Base-by-base conservation (phyloP, 2,329 filamentous ascomycete genomes). In the Didymella arachidicola region DNA sequence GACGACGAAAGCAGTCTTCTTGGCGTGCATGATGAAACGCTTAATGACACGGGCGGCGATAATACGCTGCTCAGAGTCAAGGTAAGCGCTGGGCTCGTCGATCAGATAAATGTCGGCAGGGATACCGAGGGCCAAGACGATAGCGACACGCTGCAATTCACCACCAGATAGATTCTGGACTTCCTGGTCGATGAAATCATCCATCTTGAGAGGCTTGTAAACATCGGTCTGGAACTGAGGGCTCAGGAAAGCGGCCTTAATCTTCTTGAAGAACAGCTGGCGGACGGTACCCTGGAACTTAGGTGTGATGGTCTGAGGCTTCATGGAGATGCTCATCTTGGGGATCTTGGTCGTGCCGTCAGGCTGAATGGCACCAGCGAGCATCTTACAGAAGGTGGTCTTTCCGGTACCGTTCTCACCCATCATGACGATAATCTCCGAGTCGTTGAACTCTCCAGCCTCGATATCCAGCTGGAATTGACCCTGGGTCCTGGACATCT, bases 141-240 rank as follows among this genome's bases (percentile, higher is more conserved):
- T 98, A 78, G 94, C 94, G 50, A 99, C 96, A 87, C 96, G 93
- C 81, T 99, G 95, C 84, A 99, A 84, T 88, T 99, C 95, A 91
- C 95, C 95, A 86, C 95, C 95, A 54, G 95, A 99, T 77, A 99
- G 82, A 80, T 98, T 97, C 84, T 97, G 96, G 68, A 99, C 95
- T 82, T 99, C 96, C 80, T 99, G 95, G 77, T 99, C 95, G 74
- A 99, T 98, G 80, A 99, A 99, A 77, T 98, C 95, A 51, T 99
- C 95, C 61, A 99, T 88, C 83, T 96, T 97, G 61, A 99, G 87
- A n/a, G 96, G 95, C 84, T 98, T 98, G 82, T 98, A 96, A 57
- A 99, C 96, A 78, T 99, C 95, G 14, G 95, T 99, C 84, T 99
- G 95, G 86, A 99, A 99, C 79, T 99, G 95, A 29, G 95, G 95